Conservation (phyloP, 2,329 filamentous ascomycete species). For the Aspergillus amoenus region DNA sequence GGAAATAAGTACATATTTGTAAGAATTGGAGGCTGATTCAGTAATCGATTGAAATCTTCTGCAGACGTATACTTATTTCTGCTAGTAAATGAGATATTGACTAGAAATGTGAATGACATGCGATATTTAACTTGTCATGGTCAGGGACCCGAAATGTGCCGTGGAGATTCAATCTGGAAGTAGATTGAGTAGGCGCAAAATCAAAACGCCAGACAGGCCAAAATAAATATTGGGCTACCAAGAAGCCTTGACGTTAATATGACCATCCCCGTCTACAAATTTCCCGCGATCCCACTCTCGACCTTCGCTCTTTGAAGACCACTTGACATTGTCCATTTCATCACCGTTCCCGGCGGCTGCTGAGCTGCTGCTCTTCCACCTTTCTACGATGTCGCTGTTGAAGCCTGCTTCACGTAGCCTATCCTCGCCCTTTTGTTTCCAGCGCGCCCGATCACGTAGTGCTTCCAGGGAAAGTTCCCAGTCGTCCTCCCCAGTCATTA, state of each 20-base stretch:
- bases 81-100: background rate
- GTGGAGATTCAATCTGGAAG: background rate
- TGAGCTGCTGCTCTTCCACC: constrained; percentile 65
- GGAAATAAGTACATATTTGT: constrained; percentile 12
- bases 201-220: background rate
- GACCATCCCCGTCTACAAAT: constrained; percentile 55
- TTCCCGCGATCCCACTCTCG: constrained; percentile 69
- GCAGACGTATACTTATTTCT: background rate
- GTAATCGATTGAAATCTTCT: background rate
- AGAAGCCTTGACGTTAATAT: constrained; percentile 50
- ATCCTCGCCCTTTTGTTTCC: constrained; percentile 72
- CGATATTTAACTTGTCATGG: too few relatives aligned
- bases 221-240: constrained; percentile 39
- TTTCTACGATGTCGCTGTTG: constrained; percentile 69
- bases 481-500: constrained; percentile 57
- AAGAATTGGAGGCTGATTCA: background rate
- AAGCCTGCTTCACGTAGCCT: constrained; percentile 77
- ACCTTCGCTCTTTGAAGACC: constrained; percentile 68
- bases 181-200: background rate
- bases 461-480: constrained; percentile 82
- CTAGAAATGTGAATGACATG: background rate
- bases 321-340: constrained; percentile 67
- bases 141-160: background rate
- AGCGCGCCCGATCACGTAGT: constrained; percentile 74
- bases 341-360: constrained; percentile 47